Percentiles rank a stretch among this genome's conserved stretches.
Conservation (phyloP, 2,329 filamentous ascomycete species). For the Purpureocillium takamizusanense region DNA sequence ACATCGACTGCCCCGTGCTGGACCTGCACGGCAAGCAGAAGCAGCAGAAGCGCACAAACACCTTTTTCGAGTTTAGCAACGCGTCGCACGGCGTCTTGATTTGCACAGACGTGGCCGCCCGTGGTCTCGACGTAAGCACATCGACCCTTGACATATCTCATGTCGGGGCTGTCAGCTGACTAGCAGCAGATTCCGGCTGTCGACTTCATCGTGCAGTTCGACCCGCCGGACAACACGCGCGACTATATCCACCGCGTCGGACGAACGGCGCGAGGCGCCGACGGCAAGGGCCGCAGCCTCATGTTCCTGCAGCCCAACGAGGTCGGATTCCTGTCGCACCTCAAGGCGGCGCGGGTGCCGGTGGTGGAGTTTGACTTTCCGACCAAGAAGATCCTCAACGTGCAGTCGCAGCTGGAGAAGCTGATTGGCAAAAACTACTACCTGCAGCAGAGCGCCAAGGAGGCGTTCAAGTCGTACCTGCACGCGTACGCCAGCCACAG, state of each 20-base stretch:
- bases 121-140: constrained; percentile 70
- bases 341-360: constrained; percentile 86
- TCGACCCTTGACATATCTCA: background rate
- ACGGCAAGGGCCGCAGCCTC: constrained; percentile 76
- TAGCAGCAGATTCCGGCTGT: constrained; percentile 68
- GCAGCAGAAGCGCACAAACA: constrained; percentile 97
- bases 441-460: constrained; percentile 76
- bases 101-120: constrained; percentile 91
- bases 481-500: constrained; percentile 83
- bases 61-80: constrained; percentile 87
- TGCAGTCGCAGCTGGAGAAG: constrained; percentile 87
- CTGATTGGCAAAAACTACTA: constrained; percentile 95
- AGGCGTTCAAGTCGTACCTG: constrained; percentile 80
- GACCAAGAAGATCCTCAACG: constrained; percentile 80
- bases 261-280: constrained; percentile 78
- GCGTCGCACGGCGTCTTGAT: constrained; percentile 79
- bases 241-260: constrained; percentile 96
- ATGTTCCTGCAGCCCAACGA: constrained; percentile 92
- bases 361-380: constrained; percentile 96
- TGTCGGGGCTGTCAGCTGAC: background rate
- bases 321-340: constrained; percentile 82
- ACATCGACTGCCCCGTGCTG: constrained; percentile 86
- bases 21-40: constrained; percentile 93
- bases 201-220: constrained; percentile 94
- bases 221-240: constrained; percentile 81